phyloP scores from a whole-genome alignment of 441 rosid genomes.

The Daphne laureola region DNA sequence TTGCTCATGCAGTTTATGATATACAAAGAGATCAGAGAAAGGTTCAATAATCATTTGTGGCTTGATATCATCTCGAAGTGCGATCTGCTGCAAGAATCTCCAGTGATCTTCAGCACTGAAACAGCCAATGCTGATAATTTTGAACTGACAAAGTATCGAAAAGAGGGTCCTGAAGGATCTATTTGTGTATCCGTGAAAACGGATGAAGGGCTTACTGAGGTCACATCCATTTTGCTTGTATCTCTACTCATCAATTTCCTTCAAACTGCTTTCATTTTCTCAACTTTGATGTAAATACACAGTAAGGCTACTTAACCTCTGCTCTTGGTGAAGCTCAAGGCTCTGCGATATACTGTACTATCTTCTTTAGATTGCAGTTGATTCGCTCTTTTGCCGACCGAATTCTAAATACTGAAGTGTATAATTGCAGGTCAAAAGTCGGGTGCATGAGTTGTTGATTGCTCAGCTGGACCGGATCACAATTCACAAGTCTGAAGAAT shows the following conservation, averaged over 20 bases:
- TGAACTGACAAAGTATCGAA: constrained; percentile 52
- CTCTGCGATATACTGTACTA: too few relatives aligned
- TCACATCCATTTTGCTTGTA: constrained; percentile 14
- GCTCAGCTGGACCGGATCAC: constrained; percentile 58
- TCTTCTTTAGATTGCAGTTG: too few relatives aligned
- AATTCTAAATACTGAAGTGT: constrained; percentile 2
- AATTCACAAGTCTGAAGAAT: constrained; percentile 30
- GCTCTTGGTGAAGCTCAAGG: too few relatives aligned
- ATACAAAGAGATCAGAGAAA: constrained; percentile 70
- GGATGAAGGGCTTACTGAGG: constrained; percentile 67
- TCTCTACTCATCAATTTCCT: neutral
- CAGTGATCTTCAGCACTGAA: constrained; percentile 47
- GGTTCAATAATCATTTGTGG: constrained; percentile 70
- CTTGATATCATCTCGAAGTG: constrained; percentile 86
- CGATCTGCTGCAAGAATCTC: constrained; percentile 63
- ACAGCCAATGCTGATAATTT: constrained; percentile 32
- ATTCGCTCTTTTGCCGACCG: too few relatives aligned
- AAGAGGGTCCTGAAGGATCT: constrained; percentile 68
- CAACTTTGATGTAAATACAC: too few relatives aligned
- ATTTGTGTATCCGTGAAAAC: constrained; percentile 61
- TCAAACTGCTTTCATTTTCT: neutral
- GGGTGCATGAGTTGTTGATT: constrained; percentile 46
- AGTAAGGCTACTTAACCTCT: too few relatives aligned
- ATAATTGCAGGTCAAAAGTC: constrained; percentile 51
- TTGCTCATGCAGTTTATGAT: constrained; percentile 47